These are phyloP conservation scores for Kodamaea hsintzibuensis DNA, from an alignment of 805 yeast species.

Conservation along the genomic window DNA sequence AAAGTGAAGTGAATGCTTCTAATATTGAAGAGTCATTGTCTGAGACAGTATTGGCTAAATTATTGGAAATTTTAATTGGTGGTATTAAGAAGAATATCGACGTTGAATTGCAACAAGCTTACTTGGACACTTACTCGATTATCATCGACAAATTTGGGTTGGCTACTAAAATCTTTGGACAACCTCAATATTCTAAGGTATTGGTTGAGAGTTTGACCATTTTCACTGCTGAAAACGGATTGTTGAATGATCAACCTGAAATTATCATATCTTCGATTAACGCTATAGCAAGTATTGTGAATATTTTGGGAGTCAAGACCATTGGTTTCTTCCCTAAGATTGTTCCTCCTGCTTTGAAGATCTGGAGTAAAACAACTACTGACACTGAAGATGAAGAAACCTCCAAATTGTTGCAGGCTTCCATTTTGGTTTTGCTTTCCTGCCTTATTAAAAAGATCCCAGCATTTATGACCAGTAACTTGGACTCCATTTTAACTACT, in stretches of 20 bases:
- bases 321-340: constrained; percentile 85
- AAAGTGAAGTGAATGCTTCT: constrained; percentile 50
- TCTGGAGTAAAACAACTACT: constrained; percentile 47
- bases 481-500: constrained; percentile 60
- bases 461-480: constrained; percentile 71
- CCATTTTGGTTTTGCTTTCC: constrained; percentile 70
- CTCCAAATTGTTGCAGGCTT: constrained; percentile 56
- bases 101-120: constrained; percentile 61
- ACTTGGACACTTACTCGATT: constrained; percentile 65
- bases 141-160: constrained; percentile 63
- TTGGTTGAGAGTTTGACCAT: constrained; percentile 51
- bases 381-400: constrained; percentile 28
- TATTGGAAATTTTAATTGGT: constrained; percentile 51
- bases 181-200: constrained; percentile 45
- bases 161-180: constrained; percentile 23
- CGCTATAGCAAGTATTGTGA: constrained; percentile 67
- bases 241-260: constrained; percentile 58
- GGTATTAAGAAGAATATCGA: constrained; percentile 38
- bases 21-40: constrained; percentile 45
- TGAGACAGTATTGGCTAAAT: constrained; percentile 49
- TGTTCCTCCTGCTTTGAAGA: constrained; percentile 67
- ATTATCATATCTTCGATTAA: constrained; percentile 71
- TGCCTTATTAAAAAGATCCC: constrained; percentile 82
- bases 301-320: constrained; percentile 78
- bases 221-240: constrained; percentile 51